Conservation (phyloP, 129 eudicot genomes). For the Tagetes patula region DNA sequence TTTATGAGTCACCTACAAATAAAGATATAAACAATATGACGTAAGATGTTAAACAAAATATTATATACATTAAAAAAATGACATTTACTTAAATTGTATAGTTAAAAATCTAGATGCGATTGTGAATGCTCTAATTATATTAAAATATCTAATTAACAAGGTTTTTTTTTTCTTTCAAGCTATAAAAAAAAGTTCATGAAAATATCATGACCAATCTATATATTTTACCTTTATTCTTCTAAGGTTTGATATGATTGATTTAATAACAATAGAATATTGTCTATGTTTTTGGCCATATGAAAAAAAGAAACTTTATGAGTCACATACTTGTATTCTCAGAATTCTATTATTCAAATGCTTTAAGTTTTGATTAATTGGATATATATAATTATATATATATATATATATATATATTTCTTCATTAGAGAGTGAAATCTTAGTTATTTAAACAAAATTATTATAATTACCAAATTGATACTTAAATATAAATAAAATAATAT, state of each 20-base stretch:
- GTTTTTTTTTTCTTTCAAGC: no score
- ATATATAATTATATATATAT: background rate
- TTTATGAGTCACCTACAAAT: no score
- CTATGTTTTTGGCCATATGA: background rate
- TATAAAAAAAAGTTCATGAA: background rate
- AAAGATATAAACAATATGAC: no score
- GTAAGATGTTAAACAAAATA: no score
- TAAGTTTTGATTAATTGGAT: background rate
- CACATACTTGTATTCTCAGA: background rate
- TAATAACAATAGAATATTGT: background rate
- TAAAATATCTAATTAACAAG: no score
- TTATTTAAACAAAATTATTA: background rate
- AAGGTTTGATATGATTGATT: conserved; percentile 8
- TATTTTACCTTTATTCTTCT: conserved; percentile 13
- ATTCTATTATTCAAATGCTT: background rate
- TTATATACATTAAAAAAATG: no score
- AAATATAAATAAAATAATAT: no score
- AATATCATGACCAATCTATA: background rate
- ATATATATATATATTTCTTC: no score
- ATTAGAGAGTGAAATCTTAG: background rate
- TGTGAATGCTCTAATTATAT: no score
- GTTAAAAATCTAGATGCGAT: no score
- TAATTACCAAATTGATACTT: conserved; percentile 1
- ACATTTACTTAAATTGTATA: no score
- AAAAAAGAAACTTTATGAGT: background rate